Evolutionary conservation across 2,329 filamentous ascomycete genomes (phyloP), one percentile per base, ranked within the genome.

Genomic region (Fusarium ramigenum): DNA sequence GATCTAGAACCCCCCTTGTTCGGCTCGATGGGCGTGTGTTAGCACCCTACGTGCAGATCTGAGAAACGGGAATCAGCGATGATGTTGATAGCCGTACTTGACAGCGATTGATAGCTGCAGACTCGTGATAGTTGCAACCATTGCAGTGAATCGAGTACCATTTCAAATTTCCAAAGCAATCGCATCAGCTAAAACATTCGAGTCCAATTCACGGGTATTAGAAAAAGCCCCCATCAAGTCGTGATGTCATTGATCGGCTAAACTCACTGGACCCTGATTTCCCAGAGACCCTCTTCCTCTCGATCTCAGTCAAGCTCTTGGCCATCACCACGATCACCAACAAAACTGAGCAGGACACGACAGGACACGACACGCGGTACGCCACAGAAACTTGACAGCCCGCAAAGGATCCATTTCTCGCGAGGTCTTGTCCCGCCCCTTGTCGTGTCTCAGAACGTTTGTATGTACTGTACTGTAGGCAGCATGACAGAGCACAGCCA

Each of bases 31-130:
- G 69, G 39, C 49, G 63, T 56, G 62, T 67, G 58, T 30, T 18
- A 63, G 61, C 60, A 69, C 72, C 67, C 63, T 73, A 47, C 63
- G 43, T 71, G 68, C 70, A 77, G 75, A 77, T 76, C 70, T 70
- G 52, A 37, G 25, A 60, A 34, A 30, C n/a, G 49, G 50, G 40
- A 37, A 43, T 49, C 25, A 40, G 9, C 23, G 43, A 47, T 58
- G 25, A 25, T 49, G 18, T 34, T 58, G 32, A 32, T 28, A 47
- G 36, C 34, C 34, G 23, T 19, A 37, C 50, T 54, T 42, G 28
- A 39, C 25, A 62, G 34, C 25, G 9, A 62, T 46, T 28, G 36
- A 34, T 16, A 25, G 36, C 18, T 49, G 46, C 28, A 39, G 21
- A 18, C n/a, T 43, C 23, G 12, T 9, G 28, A 43, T 30, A 25